These are phyloP conservation scores for Phoma sp. DNA, from an alignment of 2,329 filamentous ascomycete species.

Conservation along the genomic window DNA sequence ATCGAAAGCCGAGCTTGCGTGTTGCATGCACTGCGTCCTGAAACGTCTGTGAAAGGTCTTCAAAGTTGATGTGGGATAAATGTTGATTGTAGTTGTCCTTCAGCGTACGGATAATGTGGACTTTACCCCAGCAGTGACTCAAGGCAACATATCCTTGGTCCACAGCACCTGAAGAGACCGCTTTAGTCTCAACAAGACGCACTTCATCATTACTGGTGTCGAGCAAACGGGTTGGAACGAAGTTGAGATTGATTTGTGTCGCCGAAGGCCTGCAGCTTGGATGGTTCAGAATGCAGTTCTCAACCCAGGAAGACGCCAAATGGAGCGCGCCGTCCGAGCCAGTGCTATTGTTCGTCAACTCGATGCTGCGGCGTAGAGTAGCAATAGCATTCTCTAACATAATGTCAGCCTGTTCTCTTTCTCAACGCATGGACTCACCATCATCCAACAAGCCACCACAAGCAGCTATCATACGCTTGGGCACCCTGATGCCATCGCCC, in stretches of 20 bases:
- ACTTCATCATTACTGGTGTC: too few species aligned
- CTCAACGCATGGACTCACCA: too few species aligned
- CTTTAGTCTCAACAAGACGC: too few species aligned
- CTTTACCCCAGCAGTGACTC: slow-evolving; percentile 35
- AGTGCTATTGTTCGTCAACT: slow-evolving; percentile 19
- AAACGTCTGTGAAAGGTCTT: too few species aligned
- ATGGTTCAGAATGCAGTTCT: slow-evolving; percentile 20
- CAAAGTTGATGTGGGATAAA: too few species aligned
- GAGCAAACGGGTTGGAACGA: too few species aligned
- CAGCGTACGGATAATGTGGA: slow-evolving; percentile 24
- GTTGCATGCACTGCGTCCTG: neutral
- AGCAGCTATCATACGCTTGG: too few species aligned
- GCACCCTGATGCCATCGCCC: neutral
- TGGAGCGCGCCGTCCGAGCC: slow-evolving; percentile 28
- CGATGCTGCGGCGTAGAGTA: slow-evolving; percentile 9
- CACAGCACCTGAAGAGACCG: neutral
- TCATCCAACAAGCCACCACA: too few species aligned
- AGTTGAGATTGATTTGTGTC: neutral
- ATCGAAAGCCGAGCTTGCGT: slow-evolving; percentile 9
- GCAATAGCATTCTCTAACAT: neutral
- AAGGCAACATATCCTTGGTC: slow-evolving; percentile 26
- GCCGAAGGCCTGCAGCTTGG: slow-evolving; percentile 11
- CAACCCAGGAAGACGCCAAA: slow-evolving; percentile 27
- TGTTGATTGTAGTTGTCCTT: slow-evolving; percentile 14
- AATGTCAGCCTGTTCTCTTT: too few species aligned